Percentiles rank a stretch among this genome's conserved stretches.
Evolutionary conservation across 192 early-diverging fungal genomes (phyloP).

Genomic region (Backusella liffmaniae): DNA sequence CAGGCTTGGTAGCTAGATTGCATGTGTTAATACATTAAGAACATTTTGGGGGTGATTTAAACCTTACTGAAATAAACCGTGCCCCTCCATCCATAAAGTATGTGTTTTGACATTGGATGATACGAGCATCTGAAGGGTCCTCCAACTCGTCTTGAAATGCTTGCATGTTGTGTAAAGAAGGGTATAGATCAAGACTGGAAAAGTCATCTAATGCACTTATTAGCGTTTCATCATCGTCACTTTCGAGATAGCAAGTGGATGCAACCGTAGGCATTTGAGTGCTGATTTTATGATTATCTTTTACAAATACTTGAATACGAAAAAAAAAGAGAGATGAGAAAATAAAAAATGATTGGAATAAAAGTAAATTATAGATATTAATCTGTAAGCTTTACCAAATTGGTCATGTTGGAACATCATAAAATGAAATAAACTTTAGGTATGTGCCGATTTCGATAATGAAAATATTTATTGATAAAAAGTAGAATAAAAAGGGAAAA

Average conservation of each 20-base stretch:
- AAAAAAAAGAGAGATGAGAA: not conserved
- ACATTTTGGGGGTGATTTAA: not conserved
- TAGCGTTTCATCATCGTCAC: constrained; percentile 10
- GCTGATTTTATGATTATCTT: not conserved
- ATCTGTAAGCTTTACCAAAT: not conserved
- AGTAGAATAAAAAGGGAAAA: not conserved
- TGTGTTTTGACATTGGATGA: constrained; percentile 33
- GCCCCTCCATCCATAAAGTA: constrained; percentile 40
- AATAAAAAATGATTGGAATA: not conserved
- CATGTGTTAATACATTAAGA: not conserved
- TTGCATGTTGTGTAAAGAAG: not conserved
- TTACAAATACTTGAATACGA: not conserved
- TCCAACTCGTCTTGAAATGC: constrained; percentile 20
- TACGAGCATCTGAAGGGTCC: constrained; percentile 13
- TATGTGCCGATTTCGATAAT: not conserved
- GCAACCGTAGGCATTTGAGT: not conserved
- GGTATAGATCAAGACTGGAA: not conserved
- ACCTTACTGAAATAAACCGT: constrained; percentile 36
- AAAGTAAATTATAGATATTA: not conserved
- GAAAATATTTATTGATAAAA: not conserved
- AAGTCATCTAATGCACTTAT: constrained; percentile 3
- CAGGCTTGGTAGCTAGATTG: constrained; percentile 27
- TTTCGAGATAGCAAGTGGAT: not conserved
- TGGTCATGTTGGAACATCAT: not conserved
- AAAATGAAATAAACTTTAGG: not conserved